Conservation (phyloP, 2,329 filamentous ascomycete genomes). For the Fusarium bulbicola region DNA sequence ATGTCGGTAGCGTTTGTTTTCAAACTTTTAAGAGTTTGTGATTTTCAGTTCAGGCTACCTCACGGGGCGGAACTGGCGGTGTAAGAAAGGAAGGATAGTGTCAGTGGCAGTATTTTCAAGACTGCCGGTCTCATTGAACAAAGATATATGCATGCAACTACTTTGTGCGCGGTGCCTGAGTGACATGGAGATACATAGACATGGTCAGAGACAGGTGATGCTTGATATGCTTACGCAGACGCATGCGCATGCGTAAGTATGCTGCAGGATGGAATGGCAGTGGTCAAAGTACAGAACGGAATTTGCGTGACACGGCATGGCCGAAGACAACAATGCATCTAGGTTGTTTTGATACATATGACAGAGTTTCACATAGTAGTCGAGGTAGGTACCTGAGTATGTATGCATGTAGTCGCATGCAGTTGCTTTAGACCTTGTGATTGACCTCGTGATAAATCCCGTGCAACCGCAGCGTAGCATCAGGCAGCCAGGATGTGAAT, state of each 20-base stretch:
- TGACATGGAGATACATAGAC: constrained; percentile 1
- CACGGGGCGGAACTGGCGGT: constrained; percentile 41
- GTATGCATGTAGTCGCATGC: background rate
- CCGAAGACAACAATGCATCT: background rate
- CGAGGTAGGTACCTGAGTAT: background rate
- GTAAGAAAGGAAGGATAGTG: constrained; percentile 29
- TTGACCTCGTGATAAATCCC: constrained; percentile 6
- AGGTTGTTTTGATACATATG: background rate
- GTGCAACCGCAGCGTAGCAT: background rate
- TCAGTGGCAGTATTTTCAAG: constrained; percentile 29
- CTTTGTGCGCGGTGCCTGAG: background rate
- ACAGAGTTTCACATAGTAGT: background rate
- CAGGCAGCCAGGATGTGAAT: background rate
- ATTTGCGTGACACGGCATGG: background rate
- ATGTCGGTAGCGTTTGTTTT: constrained; percentile 29
- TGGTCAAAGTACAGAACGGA: background rate
- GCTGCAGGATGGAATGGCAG: background rate
- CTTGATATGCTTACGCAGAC: background rate
- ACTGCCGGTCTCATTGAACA: constrained; percentile 24
- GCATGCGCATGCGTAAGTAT: background rate
- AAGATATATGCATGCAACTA: constrained; percentile 3
- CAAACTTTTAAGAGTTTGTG: constrained; percentile 11
- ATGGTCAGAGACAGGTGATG: background rate
- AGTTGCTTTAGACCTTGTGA: constrained; percentile 7
- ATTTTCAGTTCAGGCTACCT: constrained; percentile 34